Percentiles rank a stretch among this genome's conserved stretches.
These are phyloP conservation scores for Emmonsiellopsis sp. DNA, from an alignment of 2,329 filamentous ascomycete genomes.

Conservation along the genomic window DNA sequence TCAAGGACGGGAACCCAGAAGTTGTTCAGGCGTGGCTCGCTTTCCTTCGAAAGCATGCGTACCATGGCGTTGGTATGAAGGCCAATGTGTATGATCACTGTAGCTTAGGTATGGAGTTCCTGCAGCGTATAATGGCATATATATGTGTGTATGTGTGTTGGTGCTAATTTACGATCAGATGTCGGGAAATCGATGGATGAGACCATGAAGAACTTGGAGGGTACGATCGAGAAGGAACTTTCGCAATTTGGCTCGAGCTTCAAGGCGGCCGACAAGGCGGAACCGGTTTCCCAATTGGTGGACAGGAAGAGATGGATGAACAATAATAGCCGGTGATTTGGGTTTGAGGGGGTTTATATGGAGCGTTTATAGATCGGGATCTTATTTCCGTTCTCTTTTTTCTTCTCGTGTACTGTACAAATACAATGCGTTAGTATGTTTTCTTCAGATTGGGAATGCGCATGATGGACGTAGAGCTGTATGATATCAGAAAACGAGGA, in stretches of 20 bases:
- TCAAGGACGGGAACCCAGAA: conserved; percentile 83
- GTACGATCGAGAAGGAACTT: conserved; percentile 30
- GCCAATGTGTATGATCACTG: conserved; percentile 91
- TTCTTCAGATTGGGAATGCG: background rate
- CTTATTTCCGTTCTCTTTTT: background rate
- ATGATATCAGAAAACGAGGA: too few species aligned
- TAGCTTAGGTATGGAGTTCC: conserved; percentile 49
- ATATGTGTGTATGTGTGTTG: conserved; percentile 3
- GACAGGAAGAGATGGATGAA: conserved; percentile 28
- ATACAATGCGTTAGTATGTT: background rate
- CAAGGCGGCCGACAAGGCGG: conserved; percentile 18
- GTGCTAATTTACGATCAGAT: conserved; percentile 20
- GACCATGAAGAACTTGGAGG: conserved; percentile 26
- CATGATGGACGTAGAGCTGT: too few species aligned
- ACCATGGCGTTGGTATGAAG: conserved; percentile 98
- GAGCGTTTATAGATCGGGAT: background rate
- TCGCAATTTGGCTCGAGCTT: conserved; percentile 32
- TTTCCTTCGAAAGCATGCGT: conserved; percentile 83
- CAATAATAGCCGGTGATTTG: conserved; percentile 25
- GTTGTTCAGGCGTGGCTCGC: conserved; percentile 86
- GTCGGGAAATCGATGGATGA: conserved; percentile 32
- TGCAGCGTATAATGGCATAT: background rate
- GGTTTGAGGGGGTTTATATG: conserved; percentile 19
- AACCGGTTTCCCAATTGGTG: conserved; percentile 25
- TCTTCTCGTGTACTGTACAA: background rate